Evolutionary conservation across 352 stramenopile genomes (phyloP), one percentile per base, ranked within the genome.

Genomic region (Globisporangium echinulatum): DNA sequence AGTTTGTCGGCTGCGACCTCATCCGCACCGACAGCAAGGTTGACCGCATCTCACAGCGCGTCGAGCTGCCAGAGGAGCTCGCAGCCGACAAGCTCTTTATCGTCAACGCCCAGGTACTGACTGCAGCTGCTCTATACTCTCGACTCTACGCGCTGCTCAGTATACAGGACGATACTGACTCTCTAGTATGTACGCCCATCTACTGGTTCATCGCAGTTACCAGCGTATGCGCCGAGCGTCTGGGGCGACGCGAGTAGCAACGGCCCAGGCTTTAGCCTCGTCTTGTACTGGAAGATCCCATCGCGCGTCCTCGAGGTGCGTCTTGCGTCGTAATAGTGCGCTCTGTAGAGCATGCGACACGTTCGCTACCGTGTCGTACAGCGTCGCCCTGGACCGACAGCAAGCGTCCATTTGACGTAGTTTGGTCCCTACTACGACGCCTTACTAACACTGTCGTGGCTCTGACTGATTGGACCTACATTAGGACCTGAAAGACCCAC

Each of bases 221-320:
- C 84, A 11, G 82, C 79, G 19, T 94, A 94, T 47, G 79, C 71
- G 13, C 84, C 84, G 50, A 92, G 77, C 36, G 63, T 94, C 11
- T 94, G 83, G 79, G 77, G 79, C 8, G 81, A 89, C 50, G 64
- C 67, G 6, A 77, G 59, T 0, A 79, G 74, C 59, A 76, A 94
- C 63, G 84, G 82, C 0, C 79, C 82, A 52, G 84, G 84, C 1
- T 90, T 82, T 67, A 92, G 74, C 47, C 68, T 94, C 9, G 76
- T 87, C 37, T 61, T 94, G 25, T 94, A 88, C 68, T 94, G 84
- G 84, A 82, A 75, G 47, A 94, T 94, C 49, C 84, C 84, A 5
- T 72, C 79, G 17, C 62, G 64, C 7, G 63, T 94, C 43, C 69
- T 70, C 51, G 76, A 88, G 72, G 80, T 88, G 38, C 19, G 61